Percentiles rank a stretch among this genome's conserved stretches.
Conservation (phyloP, 2,329 filamentous ascomycete genomes). For the Sclerotinia trifoliorum region DNA sequence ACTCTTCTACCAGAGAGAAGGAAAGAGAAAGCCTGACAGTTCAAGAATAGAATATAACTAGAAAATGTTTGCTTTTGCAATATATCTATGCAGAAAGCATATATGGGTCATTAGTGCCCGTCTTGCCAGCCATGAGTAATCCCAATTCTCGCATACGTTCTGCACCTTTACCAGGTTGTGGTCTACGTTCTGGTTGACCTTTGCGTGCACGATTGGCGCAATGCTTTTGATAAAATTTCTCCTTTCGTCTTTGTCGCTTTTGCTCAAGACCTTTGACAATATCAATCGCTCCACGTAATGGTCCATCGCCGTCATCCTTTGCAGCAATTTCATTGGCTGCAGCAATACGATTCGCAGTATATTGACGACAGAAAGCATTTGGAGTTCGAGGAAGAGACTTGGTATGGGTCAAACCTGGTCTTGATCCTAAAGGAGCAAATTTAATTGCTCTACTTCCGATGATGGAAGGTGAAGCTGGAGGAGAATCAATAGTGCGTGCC, state of each 20-base stretch:
- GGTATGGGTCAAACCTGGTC: constrained; percentile 71
- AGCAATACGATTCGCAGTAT: constrained; percentile 46
- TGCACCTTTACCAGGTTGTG: constrained; percentile 80
- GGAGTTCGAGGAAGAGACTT: constrained; percentile 83
- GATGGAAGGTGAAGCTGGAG: constrained; percentile 46
- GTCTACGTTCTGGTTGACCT: constrained; percentile 60
- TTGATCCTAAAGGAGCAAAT: constrained; percentile 51
- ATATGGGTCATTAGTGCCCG: constrained; percentile 62
- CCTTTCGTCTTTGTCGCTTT: constrained; percentile 87
- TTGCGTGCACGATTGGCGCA: constrained; percentile 69
- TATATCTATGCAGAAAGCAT: constrained; percentile 65
- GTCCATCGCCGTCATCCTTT: constrained; percentile 50
- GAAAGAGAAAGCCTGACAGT: constrained; percentile 19
- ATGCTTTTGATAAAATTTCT: constrained; percentile 88
- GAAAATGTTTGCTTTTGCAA: background rate
- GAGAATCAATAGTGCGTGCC: constrained; percentile 50
- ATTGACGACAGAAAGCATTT: constrained; percentile 61
- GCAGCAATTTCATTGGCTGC: constrained; percentile 43
- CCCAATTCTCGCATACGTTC: constrained; percentile 93
- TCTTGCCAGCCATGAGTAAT: constrained; percentile 80
- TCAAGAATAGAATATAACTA: constrained; percentile 13
- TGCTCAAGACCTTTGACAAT: constrained; percentile 95
- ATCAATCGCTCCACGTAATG: constrained; percentile 90
- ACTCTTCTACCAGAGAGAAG: constrained; percentile 19
- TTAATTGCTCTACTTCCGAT: constrained; percentile 44